Evolutionary conservation across 257 asterid species (phyloP).

Genomic region (Solanum dulcamara): DNA sequence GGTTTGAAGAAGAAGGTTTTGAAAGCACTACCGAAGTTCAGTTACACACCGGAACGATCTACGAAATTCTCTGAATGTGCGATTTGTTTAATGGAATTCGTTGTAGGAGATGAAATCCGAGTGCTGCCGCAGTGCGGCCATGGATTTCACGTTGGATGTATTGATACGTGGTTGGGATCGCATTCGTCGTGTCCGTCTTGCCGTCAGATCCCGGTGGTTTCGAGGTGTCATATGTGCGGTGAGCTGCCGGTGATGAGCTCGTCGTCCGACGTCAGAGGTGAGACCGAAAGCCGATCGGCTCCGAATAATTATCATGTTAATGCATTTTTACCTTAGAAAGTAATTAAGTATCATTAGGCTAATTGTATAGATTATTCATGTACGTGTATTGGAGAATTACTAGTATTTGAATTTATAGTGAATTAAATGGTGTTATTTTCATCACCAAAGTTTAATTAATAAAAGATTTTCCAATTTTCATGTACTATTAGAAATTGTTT

Average conservation of each 20-base stretch:
- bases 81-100: slow-evolving; percentile 17
- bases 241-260: not conserved
- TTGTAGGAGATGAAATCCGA: slow-evolving; percentile 5
- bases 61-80: slow-evolving; percentile 12
- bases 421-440: not conserved
- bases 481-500: not conserved
- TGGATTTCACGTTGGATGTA: slow-evolving; percentile 16
- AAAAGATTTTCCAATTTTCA: not conserved
- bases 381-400: not conserved
- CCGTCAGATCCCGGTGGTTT: slow-evolving; percentile 7
- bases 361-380: not conserved
- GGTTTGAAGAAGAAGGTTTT: slow-evolving; percentile 16
- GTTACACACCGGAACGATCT: not conserved
- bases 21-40: slow-evolving; percentile 11
- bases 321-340: slow-evolving; percentile 1
- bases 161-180: slow-evolving; percentile 22
- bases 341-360: not conserved
- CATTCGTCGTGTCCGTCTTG: slow-evolving; percentile 23
- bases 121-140: slow-evolving; percentile 21
- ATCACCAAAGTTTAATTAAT: not conserved
- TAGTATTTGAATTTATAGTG: not conserved
- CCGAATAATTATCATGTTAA: slow-evolving; percentile 1
- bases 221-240: slow-evolving; percentile 16
- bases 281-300: not conserved
- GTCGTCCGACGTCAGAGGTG: not conserved